Conservation (phyloP, 768 basidiomycete genomes). For the Amanita thiersii region DNA sequence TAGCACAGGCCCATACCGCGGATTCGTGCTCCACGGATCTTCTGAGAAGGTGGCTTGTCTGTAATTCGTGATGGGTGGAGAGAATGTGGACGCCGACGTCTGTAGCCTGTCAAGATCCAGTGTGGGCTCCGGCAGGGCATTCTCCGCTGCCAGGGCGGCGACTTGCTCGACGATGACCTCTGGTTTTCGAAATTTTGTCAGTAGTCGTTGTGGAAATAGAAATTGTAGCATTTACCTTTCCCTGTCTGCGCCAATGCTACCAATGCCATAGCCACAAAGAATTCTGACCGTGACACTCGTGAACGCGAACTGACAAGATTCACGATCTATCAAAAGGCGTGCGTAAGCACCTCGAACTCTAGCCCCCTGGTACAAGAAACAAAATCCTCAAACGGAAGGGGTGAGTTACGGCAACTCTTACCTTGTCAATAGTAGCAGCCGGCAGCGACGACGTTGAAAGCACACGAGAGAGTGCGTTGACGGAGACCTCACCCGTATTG, state of each 20-base stretch:
- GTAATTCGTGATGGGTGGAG: constrained; percentile 27
- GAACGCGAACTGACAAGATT: constrained; percentile 78
- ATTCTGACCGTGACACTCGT: constrained; percentile 81
- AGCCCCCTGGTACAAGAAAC: background rate
- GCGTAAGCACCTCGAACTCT: no score
- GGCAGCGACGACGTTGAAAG: constrained; percentile 72
- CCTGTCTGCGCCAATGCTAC: constrained; percentile 81
- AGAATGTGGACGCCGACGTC: constrained; percentile 44
- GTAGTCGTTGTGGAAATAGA: constrained; percentile 1
- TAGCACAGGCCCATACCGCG: constrained; percentile 24
- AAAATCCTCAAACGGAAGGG: background rate
- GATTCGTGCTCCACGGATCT: constrained; percentile 57
- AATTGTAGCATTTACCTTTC: constrained; percentile 42
- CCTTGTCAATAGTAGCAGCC: constrained; percentile 77
- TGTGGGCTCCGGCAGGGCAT: constrained; percentile 67
- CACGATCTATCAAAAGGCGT: constrained; percentile 67
- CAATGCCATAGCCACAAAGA: constrained; percentile 85
- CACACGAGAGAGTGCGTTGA: constrained; percentile 76
- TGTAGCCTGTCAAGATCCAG: constrained; percentile 57
- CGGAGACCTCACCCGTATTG: constrained; percentile 69
- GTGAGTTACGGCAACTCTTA: constrained; percentile 20
- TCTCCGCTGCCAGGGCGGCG: constrained; percentile 67
- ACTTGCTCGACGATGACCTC: constrained; percentile 79
- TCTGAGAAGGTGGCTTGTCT: constrained; percentile 44
- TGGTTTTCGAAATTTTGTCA: constrained; percentile 17